These are phyloP conservation scores for Erythrobasidium hasegawianum DNA, from an alignment of 1,284 basidiomycete genomes.

Conservation along the genomic window DNA sequence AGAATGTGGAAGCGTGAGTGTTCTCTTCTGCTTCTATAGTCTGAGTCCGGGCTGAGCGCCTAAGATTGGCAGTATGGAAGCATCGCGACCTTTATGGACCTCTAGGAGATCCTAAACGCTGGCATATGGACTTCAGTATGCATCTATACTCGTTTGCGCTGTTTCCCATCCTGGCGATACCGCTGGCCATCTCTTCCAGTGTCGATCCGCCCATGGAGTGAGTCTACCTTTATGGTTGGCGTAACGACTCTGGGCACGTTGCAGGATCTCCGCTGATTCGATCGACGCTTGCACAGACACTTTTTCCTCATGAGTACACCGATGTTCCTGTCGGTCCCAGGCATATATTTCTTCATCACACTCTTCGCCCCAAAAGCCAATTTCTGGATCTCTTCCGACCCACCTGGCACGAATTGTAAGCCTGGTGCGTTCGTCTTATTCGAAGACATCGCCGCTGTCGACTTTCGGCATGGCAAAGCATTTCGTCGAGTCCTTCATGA, in stretches of 20 bases:
- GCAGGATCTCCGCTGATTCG: not conserved
- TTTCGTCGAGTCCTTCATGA: conserved; percentile 41
- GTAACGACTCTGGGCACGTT: not conserved
- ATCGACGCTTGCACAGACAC: conserved; percentile 1
- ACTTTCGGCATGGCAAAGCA: conserved; percentile 38
- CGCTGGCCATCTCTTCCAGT: conserved; percentile 39
- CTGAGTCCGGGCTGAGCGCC: not conserved
- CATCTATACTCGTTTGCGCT: conserved; percentile 34
- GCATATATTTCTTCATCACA: conserved; percentile 38
- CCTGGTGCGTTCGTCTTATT: conserved; percentile 40
- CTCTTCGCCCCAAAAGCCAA: conserved; percentile 35
- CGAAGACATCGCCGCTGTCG: conserved; percentile 42
- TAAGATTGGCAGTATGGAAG: conserved; percentile 31
- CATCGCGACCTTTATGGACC: conserved; percentile 40
- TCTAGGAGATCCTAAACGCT: conserved; percentile 29
- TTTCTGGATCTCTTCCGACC: conserved; percentile 39
- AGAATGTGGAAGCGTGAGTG: conserved; percentile 38
- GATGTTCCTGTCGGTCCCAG: conserved; percentile 38
- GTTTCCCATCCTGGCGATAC: conserved; percentile 39
- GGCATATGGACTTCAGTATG: conserved; percentile 37
- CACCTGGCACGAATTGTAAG: conserved; percentile 37
- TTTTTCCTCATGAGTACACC: conserved; percentile 41
- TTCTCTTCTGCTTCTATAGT: too few relatives aligned
- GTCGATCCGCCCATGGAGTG: conserved; percentile 37
- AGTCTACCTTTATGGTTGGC: too few relatives aligned